A percentile compares a stretch with the other conserved stretches of the same genome.
These are phyloP conservation scores for Amylocarpus encephaloides DNA, from an alignment of 2,329 filamentous ascomycete genomes.

Conservation along the genomic window DNA sequence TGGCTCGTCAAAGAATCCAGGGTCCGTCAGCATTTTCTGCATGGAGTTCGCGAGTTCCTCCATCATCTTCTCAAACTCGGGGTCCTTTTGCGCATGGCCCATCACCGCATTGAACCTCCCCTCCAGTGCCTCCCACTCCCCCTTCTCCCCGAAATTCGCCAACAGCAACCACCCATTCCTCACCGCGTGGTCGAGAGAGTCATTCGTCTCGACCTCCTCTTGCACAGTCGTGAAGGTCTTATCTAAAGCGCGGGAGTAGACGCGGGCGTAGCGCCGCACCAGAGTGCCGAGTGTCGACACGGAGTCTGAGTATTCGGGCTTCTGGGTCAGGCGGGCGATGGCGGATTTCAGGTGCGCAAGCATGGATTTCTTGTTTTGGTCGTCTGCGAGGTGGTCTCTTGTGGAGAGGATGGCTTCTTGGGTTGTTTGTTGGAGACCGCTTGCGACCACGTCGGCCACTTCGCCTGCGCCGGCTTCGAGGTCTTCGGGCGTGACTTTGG, in stretches of 20 bases:
- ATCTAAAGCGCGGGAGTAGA: slow-evolving; percentile 68
- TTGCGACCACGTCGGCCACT: slow-evolving; percentile 37
- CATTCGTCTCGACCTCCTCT: slow-evolving; percentile 67
- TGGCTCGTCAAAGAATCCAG: slow-evolving; percentile 74
- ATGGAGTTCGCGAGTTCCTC: slow-evolving; percentile 66
- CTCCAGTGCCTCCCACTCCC: slow-evolving; percentile 72
- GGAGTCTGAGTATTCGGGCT: slow-evolving; percentile 78
- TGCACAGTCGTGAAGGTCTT: slow-evolving; percentile 61
- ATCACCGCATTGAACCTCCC: slow-evolving; percentile 62
- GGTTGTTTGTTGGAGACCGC: slow-evolving; percentile 43
- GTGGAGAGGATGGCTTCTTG: slow-evolving; percentile 61
- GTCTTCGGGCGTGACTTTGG: slow-evolving; percentile 40
- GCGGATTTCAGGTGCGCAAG: slow-evolving; percentile 70
- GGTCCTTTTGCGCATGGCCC: slow-evolving; percentile 68
- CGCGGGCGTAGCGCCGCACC: slow-evolving; percentile 68
- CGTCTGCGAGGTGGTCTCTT: slow-evolving; percentile 63
- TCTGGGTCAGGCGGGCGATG: slow-evolving; percentile 65
- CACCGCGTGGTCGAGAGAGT: slow-evolving; percentile 67
- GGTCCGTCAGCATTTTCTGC: slow-evolving; percentile 77
- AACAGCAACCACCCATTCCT: slow-evolving; percentile 76
- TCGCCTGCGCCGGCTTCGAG: slow-evolving; percentile 51
- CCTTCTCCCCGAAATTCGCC: slow-evolving; percentile 67
- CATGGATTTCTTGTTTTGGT: slow-evolving; percentile 64
- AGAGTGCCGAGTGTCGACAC: slow-evolving; percentile 72
- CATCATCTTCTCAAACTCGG: slow-evolving; percentile 75